Evolutionary conservation across 2,329 filamentous ascomycete genomes (phyloP).

Genomic region (Venturia effusa): DNA sequence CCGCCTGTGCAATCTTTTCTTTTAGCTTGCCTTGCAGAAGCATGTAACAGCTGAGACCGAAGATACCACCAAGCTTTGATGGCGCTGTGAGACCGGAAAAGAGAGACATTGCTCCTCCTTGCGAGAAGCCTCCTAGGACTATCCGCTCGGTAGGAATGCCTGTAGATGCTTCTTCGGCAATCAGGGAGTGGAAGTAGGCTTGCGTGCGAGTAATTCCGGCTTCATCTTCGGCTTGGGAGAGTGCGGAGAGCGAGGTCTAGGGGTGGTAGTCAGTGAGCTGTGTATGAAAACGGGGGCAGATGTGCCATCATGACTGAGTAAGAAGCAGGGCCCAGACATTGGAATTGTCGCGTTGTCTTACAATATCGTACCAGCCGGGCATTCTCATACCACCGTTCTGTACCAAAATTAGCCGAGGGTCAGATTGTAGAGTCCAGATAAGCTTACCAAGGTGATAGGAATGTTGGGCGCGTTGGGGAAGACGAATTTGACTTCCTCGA

Average conservation of each 20-base stretch:
- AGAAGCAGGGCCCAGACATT: slow-evolving; percentile 4
- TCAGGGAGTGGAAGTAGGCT: slow-evolving; percentile 66
- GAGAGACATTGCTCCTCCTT: slow-evolving; percentile 81
- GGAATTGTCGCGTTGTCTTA: slow-evolving; percentile 27
- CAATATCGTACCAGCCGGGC: slow-evolving; percentile 83
- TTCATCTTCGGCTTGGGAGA: slow-evolving; percentile 49
- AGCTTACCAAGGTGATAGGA: slow-evolving; percentile 66
- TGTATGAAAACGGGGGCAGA: slow-evolving; percentile 34
- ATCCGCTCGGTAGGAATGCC: slow-evolving; percentile 77
- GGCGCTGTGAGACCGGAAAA: slow-evolving; percentile 66
- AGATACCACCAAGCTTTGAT: slow-evolving; percentile 73
- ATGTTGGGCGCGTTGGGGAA: slow-evolving; percentile 84
- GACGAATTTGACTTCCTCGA: slow-evolving; percentile 86
- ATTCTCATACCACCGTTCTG: slow-evolving; percentile 68
- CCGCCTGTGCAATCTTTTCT: slow-evolving; percentile 27
- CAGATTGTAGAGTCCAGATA: slow-evolving; percentile 12
- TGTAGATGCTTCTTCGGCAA: slow-evolving; percentile 67
- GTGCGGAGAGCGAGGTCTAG: slow-evolving; percentile 12
- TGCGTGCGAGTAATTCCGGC: slow-evolving; percentile 62
- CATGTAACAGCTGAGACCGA: slow-evolving; percentile 75
- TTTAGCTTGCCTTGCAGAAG: slow-evolving; percentile 56
- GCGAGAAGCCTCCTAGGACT: slow-evolving; percentile 72
- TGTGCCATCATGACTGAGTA: slow-evolving; percentile 15
- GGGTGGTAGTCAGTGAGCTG: not conserved
- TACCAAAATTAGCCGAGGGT: not conserved